Base-by-base conservation (phyloP, 345 rosid genomes). In the Draba incana region DNA sequence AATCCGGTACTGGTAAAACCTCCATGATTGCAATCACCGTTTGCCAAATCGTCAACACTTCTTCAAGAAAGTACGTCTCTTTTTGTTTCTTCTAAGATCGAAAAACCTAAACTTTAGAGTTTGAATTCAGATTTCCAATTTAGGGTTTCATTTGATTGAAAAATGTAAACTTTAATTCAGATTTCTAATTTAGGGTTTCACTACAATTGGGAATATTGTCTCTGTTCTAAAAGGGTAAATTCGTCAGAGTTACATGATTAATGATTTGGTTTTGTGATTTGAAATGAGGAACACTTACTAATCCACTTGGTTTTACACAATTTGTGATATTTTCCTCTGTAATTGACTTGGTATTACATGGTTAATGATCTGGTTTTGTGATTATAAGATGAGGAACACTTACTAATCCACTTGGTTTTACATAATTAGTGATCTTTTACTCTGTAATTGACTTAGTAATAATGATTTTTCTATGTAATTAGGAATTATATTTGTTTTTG, bases 1-100 rank as follows among this genome's bases (percentile, higher is more conserved):
- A 94, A 62, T 94, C 97, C 8, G 99, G 99, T 80, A 94, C 97
- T 1, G 98, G 98, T 3, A 94, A 94, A 83, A 91, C 96, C 69
- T 86, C 97, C 71, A 91, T 94, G 99, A 89, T 94, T 73, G 93
- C 96, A 2, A 88, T 94, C 80, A 72, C 95, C 28, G 98, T 83
- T 52, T 91, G 98, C 71, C 99, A 94, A 72, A 70, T 84, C 51
- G 82, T 86, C 65, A 91, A 91, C 58, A 82, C 86, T 25, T 62
- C 90, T 15, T 75, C 74, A 69, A 80, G 85, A 77, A 92, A 88
- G 97, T 90, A 75, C 5, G 82, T 63, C 51, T 8, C 45, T 23
- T 46, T 23, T 46, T 20, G 3, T 5, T 4, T 1, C 28, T 20
- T 20, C 33, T 60, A 10, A 14, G 3, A 54, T 70, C 3, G 6